Evolutionary conservation across 441 rosid species (phyloP), one percentile per base, ranked within the genome.

Genomic region (Bruguiera hainesii): DNA sequence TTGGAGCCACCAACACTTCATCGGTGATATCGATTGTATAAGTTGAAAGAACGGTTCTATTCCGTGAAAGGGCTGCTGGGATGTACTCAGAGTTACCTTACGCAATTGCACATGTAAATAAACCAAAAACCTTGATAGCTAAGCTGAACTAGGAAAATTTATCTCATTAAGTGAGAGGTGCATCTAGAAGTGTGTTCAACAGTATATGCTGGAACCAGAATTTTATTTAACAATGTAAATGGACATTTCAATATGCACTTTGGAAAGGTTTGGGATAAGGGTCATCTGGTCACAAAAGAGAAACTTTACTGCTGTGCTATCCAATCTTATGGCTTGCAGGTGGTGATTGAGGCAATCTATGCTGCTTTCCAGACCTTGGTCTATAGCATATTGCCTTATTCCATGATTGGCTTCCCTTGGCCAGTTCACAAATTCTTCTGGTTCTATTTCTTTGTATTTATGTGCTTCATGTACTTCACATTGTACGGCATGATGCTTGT

Each of bases 11-110:
- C 70, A 91, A 87, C 53, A 75, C 93, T 60, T 70, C 93, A 19
- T 31, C 90, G 6, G 93, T 89, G 58, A 83, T 77, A 75, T 73
- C 96, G 11, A 73, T 83, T 6, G 85, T 94, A 29, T 73, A 92
- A 48, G 75, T 86, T 9, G 98, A 94, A 68, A 80, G 93, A 73
- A 89, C 94, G 2, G 92, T 91, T 26, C 91, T 91, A 79, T 94
- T 91, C 81, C 87, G 96, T 0, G 98, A 94, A 82, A 84, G 82
- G 73, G 97, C 97, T 0, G 97, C 96, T 0, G 93, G 98, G 71
- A 89, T 91, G 97, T 86, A 85, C 53, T 89, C 90, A 6, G 82
- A 83, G 46, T 60, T 85, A 67, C 86, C 95, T 39, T 87, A 83
- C 55, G 92, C 92, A 61, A 69, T 84, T 73, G 87, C 87, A 72